These are phyloP conservation scores for Boletus rubescentipes DNA, from an alignment of 768 basidiomycete genomes.

Conservation along the genomic window DNA sequence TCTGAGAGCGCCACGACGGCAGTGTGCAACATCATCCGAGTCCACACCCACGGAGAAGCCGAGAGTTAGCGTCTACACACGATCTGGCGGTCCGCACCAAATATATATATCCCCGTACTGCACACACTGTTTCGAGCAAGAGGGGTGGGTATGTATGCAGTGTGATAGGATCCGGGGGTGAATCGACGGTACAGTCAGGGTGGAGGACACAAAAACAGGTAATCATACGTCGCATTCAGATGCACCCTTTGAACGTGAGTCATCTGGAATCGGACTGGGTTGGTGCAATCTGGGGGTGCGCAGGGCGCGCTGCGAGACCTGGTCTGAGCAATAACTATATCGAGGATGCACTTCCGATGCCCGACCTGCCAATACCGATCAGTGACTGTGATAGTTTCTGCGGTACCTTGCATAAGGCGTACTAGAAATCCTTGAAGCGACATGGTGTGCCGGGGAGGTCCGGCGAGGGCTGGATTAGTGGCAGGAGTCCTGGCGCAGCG, in stretches of 20 bases:
- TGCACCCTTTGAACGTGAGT: not conserved
- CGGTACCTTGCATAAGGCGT: too few species aligned
- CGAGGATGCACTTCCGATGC: not conserved
- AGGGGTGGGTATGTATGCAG: not conserved
- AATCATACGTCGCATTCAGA: not conserved
- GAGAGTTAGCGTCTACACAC: not conserved
- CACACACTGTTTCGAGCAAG: not conserved
- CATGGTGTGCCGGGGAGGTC: too few species aligned
- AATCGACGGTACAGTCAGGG: not conserved
- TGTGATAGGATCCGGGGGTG: not conserved
- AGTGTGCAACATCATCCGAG: not conserved
- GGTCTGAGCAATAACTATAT: constrained; percentile 2
- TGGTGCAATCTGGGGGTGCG: not conserved
- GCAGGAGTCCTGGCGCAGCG: too few species aligned
- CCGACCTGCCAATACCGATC: not conserved
- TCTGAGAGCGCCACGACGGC: constrained; percentile 4
- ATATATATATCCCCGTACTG: not conserved
- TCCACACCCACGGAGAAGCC: not conserved
- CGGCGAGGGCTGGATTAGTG: too few species aligned
- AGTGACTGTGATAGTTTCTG: too few species aligned
- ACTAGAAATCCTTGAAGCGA: too few species aligned
- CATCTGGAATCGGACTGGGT: constrained; percentile 6
- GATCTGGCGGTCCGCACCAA: not conserved
- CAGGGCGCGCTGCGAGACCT: not conserved
- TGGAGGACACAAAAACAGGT: not conserved